Base-by-base conservation (phyloP, 768 basidiomycete species). In the Boletus subparvulus region DNA sequence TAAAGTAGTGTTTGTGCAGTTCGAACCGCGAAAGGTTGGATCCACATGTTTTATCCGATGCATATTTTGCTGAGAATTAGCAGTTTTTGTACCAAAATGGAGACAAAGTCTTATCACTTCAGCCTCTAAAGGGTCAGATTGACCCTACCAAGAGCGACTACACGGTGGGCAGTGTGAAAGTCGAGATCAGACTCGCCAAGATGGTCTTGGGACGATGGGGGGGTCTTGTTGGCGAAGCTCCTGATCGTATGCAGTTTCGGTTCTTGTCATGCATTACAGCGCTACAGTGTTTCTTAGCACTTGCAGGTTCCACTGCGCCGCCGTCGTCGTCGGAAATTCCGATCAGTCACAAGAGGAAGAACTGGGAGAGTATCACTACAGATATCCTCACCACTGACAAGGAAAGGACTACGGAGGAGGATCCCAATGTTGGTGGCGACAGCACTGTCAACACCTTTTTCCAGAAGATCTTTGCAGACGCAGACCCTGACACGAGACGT, bases 361-460 rank as follows among this genome's bases (percentile, higher is more conserved):
- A 99, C 65, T 99, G 96, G 96, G 94, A 96, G 53, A 83, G 80
- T 8, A 82, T 95, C 61, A 89, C 91, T 3, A 78, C 78, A 33
- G 75, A 80, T 19, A 87, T 92, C 57, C 83, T 89, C 37, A 73
- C 74, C 17, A 69, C 75, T 8, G 92, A 94, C 2, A 89, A 90
- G 67, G 85, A 89, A 43, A 86, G 80, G 66, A 75, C 81, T 4
- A 73, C 79, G 5, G 80, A 88, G 16, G 85, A 94, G 61, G 92
- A 92, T 67, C 90, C 94, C 33, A 98, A 97, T 71, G 86, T 87
- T 17, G 91, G 91, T 24, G 95, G 95, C 21, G 94, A 97, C 71
- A 81, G 77, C 55, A 84, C 90, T 6, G 81, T 97, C 55, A 96
- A 98, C 73, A 66, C 78, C 30, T 92, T 96, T 76, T 95, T 95